Evolutionary conservation across 768 basidiomycete genomes (phyloP), one percentile per base, ranked within the genome.

Genomic region (Serendipita indica): DNA sequence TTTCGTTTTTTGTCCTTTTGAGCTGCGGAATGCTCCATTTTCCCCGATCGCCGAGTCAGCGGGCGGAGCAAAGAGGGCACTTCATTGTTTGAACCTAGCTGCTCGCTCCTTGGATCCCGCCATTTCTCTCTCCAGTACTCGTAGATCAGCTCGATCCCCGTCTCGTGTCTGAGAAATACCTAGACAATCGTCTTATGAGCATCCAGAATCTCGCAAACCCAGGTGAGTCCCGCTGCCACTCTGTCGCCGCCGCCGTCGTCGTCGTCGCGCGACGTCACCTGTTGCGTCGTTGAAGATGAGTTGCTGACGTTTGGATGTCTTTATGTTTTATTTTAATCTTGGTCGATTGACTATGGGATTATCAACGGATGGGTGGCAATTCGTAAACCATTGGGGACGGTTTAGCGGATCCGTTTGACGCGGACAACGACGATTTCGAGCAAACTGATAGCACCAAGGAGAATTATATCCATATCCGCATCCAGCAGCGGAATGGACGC

Each of bases 401-500:
- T 32, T 33, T 37, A 30, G 13, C 59, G 91, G 92, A 94, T 81
- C 91, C 91, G 76, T 94, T 94, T 54, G 49, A 54, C 78, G 89
- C 87, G 76, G 92, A 92, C 74, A 87, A 89, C 73, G 86, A 82
- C 67, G 88, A 89, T 72, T 30, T 57, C 66, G 82, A 83, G 68
- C 84, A 89, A 68, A 81, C 74, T 69, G 77, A 76, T 67, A 78
- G 70, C 67, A 73, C 86, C 63, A 81, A 83, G 70, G 73, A 81
- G 67, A 82, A 89, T 70, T 84, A 89, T 71, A 87, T 93, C 70
- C 90, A 93, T 71, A 88, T 94, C 69, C 90, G 96, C 76, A 88
- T 99, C 67, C 96, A 99, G 72, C 96, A 99, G 73, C 82, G 96
- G 69, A 99, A 98, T 80, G 96, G 96, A 62, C 81, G 96, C 68